Base-by-base conservation (phyloP, 2,329 filamentous ascomycete genomes). In the Acephala macrosclerotiorum region DNA sequence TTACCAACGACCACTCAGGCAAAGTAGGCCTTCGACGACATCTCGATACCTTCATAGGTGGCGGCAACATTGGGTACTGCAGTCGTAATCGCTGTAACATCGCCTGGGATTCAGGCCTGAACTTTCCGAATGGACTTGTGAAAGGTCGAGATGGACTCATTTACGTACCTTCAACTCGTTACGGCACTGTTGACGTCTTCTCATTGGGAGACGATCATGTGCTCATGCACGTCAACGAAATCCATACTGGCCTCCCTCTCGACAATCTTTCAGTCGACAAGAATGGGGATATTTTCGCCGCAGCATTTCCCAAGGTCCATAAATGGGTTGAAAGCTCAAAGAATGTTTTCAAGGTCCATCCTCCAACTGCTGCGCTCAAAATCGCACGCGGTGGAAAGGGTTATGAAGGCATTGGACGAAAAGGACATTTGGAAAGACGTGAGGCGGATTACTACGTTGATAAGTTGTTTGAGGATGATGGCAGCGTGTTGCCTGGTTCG, bases 231-330 rank as follows among this genome's bases (percentile, higher is more conserved):
- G 29, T 71, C 64, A 73, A 70, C 49, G 69, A 67, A 1, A 74
- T 80, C 53, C 56, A 73, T 42, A 61, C 73, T 8, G 69, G 72
- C 16, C 69, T 75, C 26, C 75, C 76, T 0, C 63, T 79, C 4
- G 78, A 80, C 63, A 79, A 80, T 45, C 61, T 80, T 9, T 75
- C 74, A 1, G 65, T 79, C n/a, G 78, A 80, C 62, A 66, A 64
- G 3, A 72, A 78, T 25, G 78, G 78, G 1, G 74, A 78, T 38
- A 72, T 80, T 40, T 74, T 74, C 63, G 77, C 70, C 2, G 77
- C 77, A 3, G 73, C 70, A 2, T 65, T 80, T 51, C 77, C 79
- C 0, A 71, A 77, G 49, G 6, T 63, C 0, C 49, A 73, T 6
- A 68, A 70, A 25, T 68, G 74, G 22, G 3, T 70, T 9, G 58